Base-by-base conservation (phyloP, 306 rosid genomes). In the Hylodesmum podocarpum region DNA sequence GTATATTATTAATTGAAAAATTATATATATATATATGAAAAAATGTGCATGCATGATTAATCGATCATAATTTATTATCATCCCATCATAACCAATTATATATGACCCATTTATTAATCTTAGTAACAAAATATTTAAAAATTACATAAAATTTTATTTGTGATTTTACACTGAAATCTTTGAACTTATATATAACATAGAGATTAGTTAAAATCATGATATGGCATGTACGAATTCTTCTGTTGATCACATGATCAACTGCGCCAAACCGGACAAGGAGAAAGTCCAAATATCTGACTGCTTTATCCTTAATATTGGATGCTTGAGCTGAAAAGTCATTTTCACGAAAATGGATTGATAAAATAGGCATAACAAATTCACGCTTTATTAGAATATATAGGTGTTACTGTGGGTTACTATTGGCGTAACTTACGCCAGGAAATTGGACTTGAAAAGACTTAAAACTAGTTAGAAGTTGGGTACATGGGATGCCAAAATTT, bases 241-340 rank as follows among this genome's bases (percentile, higher is more conserved):
- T n/a, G n/a, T n/a, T n/a, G n/a, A n/a, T n/a, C 90, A 90, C 97
- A 93, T 87, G 85, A 87, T 88, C 85, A 84, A 79, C 81, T 85
- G 91, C 87, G 80, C 63, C 81, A 79, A 87, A 87, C 53, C 5
- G 37, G 78, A 76, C 57, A n/a, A 8, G 29, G 25, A 76, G 31
- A 76, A 76, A 76, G 44, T 75, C 77, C 51, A 72, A 72, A 16
- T 0, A 28, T 43, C 10, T 16, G 4, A 39, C 21, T 58, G 34
- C 79, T 65, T 72, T 70, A 65, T 71, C 65, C 70, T 44, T 59
- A 27, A 28, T 34, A 59, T 70, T 53, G 81, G 80, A 78, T 70
- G 27, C 11, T 10, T 22, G 61, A 19, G 77, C 41, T 29, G 31
- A 40, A 73, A 70, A 51, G 31, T 14, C 46, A 31, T 33, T 71